These are phyloP conservation scores for Fusarium oxysporum DNA, from an alignment of 2,329 filamentous ascomycete species.

Conservation along the genomic window DNA sequence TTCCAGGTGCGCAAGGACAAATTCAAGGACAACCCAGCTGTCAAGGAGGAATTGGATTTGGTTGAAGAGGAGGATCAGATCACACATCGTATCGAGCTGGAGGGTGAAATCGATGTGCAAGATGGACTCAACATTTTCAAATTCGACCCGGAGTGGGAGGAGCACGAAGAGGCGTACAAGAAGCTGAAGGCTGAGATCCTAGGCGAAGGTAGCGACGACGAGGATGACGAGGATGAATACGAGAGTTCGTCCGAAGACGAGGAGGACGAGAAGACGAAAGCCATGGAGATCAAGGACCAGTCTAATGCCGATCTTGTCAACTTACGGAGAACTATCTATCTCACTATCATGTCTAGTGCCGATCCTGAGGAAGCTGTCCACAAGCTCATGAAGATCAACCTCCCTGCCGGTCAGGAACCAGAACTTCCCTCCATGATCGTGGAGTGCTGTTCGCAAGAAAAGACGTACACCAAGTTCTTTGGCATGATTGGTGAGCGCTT, in stretches of 20 bases:
- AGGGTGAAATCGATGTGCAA: constrained; percentile 86
- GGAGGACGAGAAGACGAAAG: constrained; percentile 81
- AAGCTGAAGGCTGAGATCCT: constrained; percentile 93
- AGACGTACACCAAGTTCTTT: constrained; percentile 97
- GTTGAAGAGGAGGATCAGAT: constrained; percentile 99
- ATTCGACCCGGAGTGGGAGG: constrained; percentile 88
- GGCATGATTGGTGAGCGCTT: constrained; percentile 94
- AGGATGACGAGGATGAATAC: constrained; percentile 71
- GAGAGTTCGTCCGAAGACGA: constrained; percentile 79
- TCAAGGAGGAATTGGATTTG: constrained; percentile 92
- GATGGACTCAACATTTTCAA: constrained; percentile 97
- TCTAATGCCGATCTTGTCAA: constrained; percentile 96
- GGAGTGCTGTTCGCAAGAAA: constrained; percentile 95
- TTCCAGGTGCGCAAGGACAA: constrained; percentile 97
- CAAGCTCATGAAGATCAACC: constrained; percentile 93
- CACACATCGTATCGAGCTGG: constrained; percentile 85
- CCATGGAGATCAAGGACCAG: constrained; percentile 96
- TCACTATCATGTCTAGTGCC: constrained; percentile 97
- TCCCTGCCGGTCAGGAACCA: constrained; percentile 86
- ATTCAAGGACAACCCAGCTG: constrained; percentile 92
- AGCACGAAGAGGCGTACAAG: constrained; percentile 90
- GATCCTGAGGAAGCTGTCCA: constrained; percentile 97
- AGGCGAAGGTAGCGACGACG: constrained; percentile 89
- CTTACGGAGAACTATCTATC: constrained; percentile 91
- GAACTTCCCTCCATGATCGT: constrained; percentile 97